Evolutionary conservation across 768 basidiomycete genomes (phyloP), one percentile per base, ranked within the genome.

Genomic region (Rhizopogon vinicolor): DNA sequence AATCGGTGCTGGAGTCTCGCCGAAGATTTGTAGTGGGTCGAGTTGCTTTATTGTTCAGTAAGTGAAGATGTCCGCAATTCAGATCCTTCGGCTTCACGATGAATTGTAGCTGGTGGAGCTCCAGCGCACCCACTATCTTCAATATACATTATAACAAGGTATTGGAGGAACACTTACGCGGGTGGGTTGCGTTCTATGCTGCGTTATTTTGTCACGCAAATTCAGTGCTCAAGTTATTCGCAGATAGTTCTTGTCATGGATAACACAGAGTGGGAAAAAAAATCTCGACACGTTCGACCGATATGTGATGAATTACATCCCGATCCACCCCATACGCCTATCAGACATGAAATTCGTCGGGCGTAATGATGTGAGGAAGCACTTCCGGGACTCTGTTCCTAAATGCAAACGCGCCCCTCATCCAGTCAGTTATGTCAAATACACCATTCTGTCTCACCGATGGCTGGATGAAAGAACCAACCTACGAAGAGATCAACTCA

Each of bases 221-320:
- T 12, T 3, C 19, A 22, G 6, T 5, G 19, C 9, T 31, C 31
- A 5, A 12, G 19, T 42, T 22, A 9, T 31, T 31, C 5, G 4
- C 9, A 31, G 8, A 31, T 31, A 31, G 9, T 31, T 31, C 31
- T 8, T 31, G 9, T 31, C 19, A 31, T 31, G 31, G 41, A 6
- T 25, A 14, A 13, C 2, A 14, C 4, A 13, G 19, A 25, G 41
- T 3, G 41, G 3, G 9, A 5, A 41, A 42, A n/a, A 12, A 18
- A 42, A 41, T n/a, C 41, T 41, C n/a, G 41, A 41, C 18, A 41
- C 8, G 18, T 41, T 41, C 41, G n/a, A 41, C 41, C 31, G 44
- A 55, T 63, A 60, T 28, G 53, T 62, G 29, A 33, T 54, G 25
- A 64, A 64, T 18, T 56, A 64, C 35, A 45, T 62, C 25, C 63